Conservation (phyloP, 2,329 filamentous ascomycete species). For the Paraphoma chrysanthemicola region DNA sequence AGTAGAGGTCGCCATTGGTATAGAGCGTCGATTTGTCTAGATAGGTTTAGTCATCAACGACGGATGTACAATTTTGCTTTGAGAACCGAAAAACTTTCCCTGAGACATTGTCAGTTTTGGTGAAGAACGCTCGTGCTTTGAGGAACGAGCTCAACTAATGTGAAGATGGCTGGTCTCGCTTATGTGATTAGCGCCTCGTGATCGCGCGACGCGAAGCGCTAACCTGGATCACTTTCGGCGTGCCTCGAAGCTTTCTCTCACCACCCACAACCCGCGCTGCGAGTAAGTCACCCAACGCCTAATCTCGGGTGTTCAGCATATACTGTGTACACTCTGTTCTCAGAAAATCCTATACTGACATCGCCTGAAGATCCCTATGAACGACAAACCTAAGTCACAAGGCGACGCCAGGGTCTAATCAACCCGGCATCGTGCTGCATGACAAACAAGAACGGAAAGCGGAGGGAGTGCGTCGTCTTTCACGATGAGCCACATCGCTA, state of each 20-base stretch:
- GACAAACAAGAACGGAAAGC: constrained; percentile 44
- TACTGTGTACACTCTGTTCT: too few species aligned
- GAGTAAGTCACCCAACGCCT: constrained; percentile 23
- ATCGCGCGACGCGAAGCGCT: constrained; percentile 17
- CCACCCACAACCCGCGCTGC: constrained; percentile 35
- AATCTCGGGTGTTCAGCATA: too few species aligned
- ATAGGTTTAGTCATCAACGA: too few species aligned
- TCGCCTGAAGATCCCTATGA: constrained; percentile 32
- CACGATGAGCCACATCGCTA: constrained; percentile 28
- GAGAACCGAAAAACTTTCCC: too few species aligned
- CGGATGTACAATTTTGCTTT: too few species aligned
- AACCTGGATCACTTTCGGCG: constrained; percentile 12
- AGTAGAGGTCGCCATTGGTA: too few species aligned
- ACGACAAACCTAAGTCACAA: constrained; percentile 37
- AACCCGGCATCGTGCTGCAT: constrained; percentile 28
- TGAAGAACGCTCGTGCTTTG: not conserved
- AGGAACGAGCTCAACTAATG: too few species aligned
- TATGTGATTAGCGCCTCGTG: constrained; percentile 24
- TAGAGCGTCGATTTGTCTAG: too few species aligned
- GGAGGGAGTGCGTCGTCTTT: constrained; percentile 39
- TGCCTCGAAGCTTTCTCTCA: constrained; percentile 17
- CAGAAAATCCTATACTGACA: not conserved
- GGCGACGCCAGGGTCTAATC: constrained; percentile 30
- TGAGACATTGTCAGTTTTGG: not conserved
- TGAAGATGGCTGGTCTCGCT: not conserved